phyloP scores from a whole-genome alignment of 1,284 basidiomycete genomes.

The Fistulinella cinereoalba region DNA sequence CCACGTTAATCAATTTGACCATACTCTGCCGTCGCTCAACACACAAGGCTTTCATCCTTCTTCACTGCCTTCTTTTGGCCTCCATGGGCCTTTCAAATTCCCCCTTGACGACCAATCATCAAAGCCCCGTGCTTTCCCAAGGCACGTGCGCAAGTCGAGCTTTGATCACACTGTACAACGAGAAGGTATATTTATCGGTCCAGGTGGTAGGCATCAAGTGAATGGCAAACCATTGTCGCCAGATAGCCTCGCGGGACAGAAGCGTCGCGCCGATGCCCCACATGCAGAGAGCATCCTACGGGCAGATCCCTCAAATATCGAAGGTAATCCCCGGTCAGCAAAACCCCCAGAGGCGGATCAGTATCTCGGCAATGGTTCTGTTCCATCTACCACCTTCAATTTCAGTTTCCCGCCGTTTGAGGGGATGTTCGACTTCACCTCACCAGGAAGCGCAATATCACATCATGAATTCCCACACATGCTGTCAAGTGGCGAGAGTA shows the following conservation, averaged over 20 bases:
- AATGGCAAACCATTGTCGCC: constrained; percentile 69
- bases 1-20: constrained; percentile 38
- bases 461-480: constrained; percentile 37
- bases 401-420: constrained; percentile 75
- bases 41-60: constrained; percentile 61
- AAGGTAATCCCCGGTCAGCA: constrained; percentile 33
- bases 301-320: constrained; percentile 66
- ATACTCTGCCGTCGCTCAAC: constrained; percentile 44
- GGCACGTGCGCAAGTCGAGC: constrained; percentile 86
- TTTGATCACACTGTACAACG: constrained; percentile 85
- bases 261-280: constrained; percentile 72
- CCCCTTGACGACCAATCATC: constrained; percentile 39
- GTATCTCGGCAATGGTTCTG: constrained; percentile 46
- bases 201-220: constrained; percentile 71
- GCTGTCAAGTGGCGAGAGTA: constrained; percentile 28
- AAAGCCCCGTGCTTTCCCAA: constrained; percentile 62
- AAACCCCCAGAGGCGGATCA: constrained; percentile 35
- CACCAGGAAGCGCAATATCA: constrained; percentile 24
- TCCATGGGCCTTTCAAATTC: constrained; percentile 52
- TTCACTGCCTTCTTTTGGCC: constrained; percentile 62
- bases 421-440: constrained; percentile 55
- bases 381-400: constrained; percentile 74
- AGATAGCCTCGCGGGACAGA: constrained; percentile 60
- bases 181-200: constrained; percentile 56
- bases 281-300: constrained; percentile 74